Percentiles rank a stretch among this genome's conserved stretches.
Evolutionary conservation across 2,329 filamentous ascomycete species (phyloP).

Genomic region (Penicillium sp.): DNA sequence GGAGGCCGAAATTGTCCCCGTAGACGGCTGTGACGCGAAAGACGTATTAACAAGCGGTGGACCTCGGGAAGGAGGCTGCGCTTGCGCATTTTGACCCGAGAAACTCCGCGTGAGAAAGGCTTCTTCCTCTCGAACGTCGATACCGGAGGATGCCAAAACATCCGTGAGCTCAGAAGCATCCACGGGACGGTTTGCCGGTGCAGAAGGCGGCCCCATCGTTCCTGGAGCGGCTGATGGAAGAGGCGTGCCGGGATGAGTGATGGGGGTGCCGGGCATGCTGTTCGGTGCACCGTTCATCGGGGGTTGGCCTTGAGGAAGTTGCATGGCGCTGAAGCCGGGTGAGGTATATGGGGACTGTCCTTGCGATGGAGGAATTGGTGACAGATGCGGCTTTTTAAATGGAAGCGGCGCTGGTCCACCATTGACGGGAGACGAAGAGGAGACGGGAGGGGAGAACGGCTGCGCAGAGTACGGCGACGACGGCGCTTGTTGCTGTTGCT

Average conservation of each 20-base stretch:
- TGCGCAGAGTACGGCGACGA: conserved; percentile 49
- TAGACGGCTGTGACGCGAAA: conserved; percentile 40
- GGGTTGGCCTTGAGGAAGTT: conserved; percentile 36
- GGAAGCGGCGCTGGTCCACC: conserved; percentile 57
- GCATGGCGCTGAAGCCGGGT: conserved; percentile 52
- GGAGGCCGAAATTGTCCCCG: conserved; percentile 39
- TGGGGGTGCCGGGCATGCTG: conserved; percentile 48
- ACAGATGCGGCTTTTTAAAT: conserved; percentile 67
- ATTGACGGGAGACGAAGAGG: conserved; percentile 52
- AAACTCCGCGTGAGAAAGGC: conserved; percentile 63
- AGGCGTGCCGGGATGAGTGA: conserved; percentile 39
- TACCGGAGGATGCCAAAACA: conserved; percentile 75
- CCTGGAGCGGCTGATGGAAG: conserved; percentile 39
- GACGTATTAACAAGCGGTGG: conserved; percentile 46
- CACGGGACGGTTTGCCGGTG: conserved; percentile 51
- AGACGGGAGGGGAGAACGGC: conserved; percentile 59
- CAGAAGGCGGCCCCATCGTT: conserved; percentile 60
- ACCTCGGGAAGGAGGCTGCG: conserved; percentile 29
- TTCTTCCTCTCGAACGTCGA: conserved; percentile 82
- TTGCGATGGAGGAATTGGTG: conserved; percentile 60
- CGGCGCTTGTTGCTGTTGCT: conserved; percentile 21
- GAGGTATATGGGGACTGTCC: conserved; percentile 56
- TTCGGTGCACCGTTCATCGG: conserved; percentile 45
- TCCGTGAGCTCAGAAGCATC: conserved; percentile 69
- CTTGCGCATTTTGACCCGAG: conserved; percentile 40